These are phyloP conservation scores for Serendipita sp. DNA, from an alignment of 768 basidiomycete genomes.

Conservation along the genomic window DNA sequence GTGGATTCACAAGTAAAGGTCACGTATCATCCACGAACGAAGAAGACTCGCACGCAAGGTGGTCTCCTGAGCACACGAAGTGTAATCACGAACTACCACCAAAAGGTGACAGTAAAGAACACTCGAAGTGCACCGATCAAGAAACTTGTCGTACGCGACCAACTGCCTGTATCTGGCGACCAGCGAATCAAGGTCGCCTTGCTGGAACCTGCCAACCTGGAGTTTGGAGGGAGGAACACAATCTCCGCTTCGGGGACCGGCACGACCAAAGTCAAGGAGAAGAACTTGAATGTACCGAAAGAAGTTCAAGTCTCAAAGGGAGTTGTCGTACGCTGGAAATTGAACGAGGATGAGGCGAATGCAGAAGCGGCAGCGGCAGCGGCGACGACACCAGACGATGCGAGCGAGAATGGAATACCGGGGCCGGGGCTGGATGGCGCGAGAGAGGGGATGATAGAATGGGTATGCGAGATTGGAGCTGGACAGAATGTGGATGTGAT, in stretches of 20 bases:
- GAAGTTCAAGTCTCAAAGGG: conserved; percentile 19
- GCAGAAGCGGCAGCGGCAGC: conserved; percentile 21
- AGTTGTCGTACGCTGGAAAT: conserved; percentile 13
- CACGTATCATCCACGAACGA: too few relatives aligned
- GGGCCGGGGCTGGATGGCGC: not conserved
- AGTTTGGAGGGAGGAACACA: conserved; percentile 3
- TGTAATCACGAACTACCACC: not conserved
- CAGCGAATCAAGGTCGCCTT: not conserved
- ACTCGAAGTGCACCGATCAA: not conserved
- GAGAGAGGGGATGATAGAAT: conserved; percentile 34
- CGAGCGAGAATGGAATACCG: too few relatives aligned
- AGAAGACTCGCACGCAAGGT: not conserved
- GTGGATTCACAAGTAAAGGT: too few relatives aligned
- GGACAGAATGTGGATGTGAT: conserved; percentile 29
- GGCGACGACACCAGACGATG: conserved; percentile 33
- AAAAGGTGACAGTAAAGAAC: too few relatives aligned
- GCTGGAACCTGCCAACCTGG: conserved; percentile 15
- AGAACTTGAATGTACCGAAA: conserved; percentile 9
- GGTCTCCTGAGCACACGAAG: conserved; percentile 10
- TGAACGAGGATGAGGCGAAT: conserved; percentile 20
- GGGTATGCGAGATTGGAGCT: conserved; percentile 29
- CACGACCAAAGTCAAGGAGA: not conserved
- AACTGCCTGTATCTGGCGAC: conserved; percentile 17
- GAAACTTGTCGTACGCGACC: conserved; percentile 15
- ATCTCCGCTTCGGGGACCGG: not conserved